A percentile compares a stretch with the other conserved stretches of the same genome.
Conservation (phyloP, 306 rosid species). For the Crotalaria pallida region DNA sequence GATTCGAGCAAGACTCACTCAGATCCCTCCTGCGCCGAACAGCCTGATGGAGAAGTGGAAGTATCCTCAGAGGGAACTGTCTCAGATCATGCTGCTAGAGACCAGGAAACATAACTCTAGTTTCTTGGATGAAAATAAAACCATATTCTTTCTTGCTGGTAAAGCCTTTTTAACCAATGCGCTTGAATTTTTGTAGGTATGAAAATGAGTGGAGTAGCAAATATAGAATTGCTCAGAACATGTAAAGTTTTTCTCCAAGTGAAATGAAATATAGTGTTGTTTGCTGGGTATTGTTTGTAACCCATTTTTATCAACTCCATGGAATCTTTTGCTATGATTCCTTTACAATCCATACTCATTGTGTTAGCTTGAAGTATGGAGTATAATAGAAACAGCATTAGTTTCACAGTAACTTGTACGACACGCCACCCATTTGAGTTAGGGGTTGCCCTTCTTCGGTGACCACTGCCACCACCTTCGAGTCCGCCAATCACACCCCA, state of each 20-base stretch:
- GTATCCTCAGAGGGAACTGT: conserved; percentile 91
- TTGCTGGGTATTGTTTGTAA: conserved; percentile 33
- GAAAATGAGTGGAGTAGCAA: conserved; percentile 55
- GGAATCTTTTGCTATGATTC: not conserved
- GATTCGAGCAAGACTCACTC: conserved; percentile 91
- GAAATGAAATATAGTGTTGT: conserved; percentile 78
- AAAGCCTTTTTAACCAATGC: conserved; percentile 49
- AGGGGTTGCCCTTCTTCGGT: too few species aligned
- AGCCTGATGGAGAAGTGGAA: conserved; percentile 50
- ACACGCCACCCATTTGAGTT: not conserved
- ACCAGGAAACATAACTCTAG: conserved; percentile 57
- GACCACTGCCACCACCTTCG: too few species aligned
- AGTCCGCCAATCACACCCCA: too few species aligned
- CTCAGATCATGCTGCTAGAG: conserved; percentile 71
- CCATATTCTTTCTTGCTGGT: conserved; percentile 57
- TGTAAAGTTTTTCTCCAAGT: conserved; percentile 69
- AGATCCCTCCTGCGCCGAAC: conserved; percentile 61
- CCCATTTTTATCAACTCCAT: conserved; percentile 13
- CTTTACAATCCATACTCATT: not conserved
- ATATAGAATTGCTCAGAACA: conserved; percentile 46
- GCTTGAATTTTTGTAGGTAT: conserved; percentile 91
- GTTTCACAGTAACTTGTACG: not conserved
- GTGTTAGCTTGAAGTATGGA: not conserved
- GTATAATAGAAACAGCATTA: not conserved
- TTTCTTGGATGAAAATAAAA: conserved; percentile 34